Evolutionary conservation across 2,329 filamentous ascomycete species (phyloP).

Genomic region (Fusarium floridanum): DNA sequence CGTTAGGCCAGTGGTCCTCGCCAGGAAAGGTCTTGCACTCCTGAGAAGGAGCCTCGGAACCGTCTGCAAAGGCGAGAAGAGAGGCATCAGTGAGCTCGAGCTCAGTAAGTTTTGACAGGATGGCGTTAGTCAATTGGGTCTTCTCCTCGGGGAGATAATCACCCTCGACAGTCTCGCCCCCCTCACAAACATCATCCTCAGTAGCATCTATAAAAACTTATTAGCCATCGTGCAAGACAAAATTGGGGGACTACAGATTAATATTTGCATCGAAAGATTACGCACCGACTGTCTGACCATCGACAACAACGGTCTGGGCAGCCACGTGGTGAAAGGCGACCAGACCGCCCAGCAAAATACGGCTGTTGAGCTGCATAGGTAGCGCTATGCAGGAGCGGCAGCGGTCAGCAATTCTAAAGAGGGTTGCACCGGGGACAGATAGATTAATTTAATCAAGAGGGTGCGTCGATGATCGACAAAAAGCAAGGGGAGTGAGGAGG

Average conservation of each 20-base stretch:
- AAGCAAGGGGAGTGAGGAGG: not conserved
- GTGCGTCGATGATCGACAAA: not conserved
- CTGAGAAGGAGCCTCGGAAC: not conserved
- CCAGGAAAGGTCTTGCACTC: constrained; percentile 53
- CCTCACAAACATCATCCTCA: constrained; percentile 6
- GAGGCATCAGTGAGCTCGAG: constrained; percentile 22
- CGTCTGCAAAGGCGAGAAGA: constrained; percentile 23
- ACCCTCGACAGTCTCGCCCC: constrained; percentile 25
- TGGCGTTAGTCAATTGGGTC: constrained; percentile 31
- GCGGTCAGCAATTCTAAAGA: not conserved
- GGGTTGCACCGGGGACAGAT: not conserved
- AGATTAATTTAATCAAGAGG: not conserved
- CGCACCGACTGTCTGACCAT: constrained; percentile 29
- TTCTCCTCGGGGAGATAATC: constrained; percentile 34
- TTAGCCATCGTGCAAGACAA: not conserved
- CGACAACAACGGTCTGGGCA: constrained; percentile 28
- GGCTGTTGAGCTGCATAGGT: constrained; percentile 33
- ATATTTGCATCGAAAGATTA: not conserved
- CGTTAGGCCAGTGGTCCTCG: constrained; percentile 48
- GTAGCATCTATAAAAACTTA: constrained; percentile 20
- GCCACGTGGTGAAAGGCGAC: constrained; percentile 19
- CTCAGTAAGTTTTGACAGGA: constrained; percentile 25
- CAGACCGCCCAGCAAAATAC: constrained; percentile 15
- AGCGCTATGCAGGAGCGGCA: not conserved
- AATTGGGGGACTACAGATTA: not conserved